These are phyloP conservation scores for Yarrowia alimentaria DNA, from an alignment of 805 yeast genomes.

Conservation along the genomic window DNA sequence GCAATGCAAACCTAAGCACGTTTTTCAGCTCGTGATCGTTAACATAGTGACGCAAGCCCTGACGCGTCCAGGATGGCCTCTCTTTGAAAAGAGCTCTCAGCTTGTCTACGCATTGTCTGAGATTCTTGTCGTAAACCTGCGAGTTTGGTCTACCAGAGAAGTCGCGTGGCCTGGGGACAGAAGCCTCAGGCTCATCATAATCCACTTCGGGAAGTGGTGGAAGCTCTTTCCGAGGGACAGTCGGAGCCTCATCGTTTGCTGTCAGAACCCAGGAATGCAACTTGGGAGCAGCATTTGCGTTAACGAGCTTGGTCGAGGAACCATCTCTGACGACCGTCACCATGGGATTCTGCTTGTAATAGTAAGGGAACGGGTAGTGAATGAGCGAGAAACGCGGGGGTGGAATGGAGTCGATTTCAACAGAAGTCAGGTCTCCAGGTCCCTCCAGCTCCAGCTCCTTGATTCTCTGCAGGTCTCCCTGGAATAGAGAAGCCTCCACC, in stretches of 20 bases:
- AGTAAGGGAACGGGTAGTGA: slow-evolving; percentile 73
- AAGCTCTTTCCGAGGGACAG: slow-evolving; percentile 39
- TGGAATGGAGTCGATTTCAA: slow-evolving; percentile 66
- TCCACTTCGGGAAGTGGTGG: slow-evolving; percentile 14
- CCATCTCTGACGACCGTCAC: slow-evolving; percentile 50
- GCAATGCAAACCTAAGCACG: slow-evolving; percentile 70
- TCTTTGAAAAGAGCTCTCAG: slow-evolving; percentile 52
- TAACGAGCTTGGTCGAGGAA: slow-evolving; percentile 37
- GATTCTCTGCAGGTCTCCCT: slow-evolving; percentile 46
- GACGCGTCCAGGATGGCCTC: slow-evolving; percentile 84
- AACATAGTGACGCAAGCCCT: slow-evolving; percentile 47
- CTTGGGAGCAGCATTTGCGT: slow-evolving; percentile 36
- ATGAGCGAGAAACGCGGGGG: slow-evolving; percentile 81
- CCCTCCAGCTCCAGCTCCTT: slow-evolving; percentile 41
- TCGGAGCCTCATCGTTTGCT: slow-evolving; percentile 41
- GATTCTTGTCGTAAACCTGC: slow-evolving; percentile 45
- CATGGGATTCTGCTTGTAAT: slow-evolving; percentile 71
- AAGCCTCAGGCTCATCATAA: too few relatives aligned
- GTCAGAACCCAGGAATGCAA: slow-evolving; percentile 39
- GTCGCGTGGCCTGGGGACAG: too few relatives aligned
- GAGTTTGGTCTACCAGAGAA: slow-evolving; percentile 15
- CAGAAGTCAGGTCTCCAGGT: slow-evolving; percentile 32
- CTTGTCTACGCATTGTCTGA: slow-evolving; percentile 40
- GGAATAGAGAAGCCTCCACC: slow-evolving; percentile 44
- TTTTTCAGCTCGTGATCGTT: slow-evolving; percentile 38